Base-by-base conservation (phyloP, 306 rosid species). In the Castanospermum australe region DNA sequence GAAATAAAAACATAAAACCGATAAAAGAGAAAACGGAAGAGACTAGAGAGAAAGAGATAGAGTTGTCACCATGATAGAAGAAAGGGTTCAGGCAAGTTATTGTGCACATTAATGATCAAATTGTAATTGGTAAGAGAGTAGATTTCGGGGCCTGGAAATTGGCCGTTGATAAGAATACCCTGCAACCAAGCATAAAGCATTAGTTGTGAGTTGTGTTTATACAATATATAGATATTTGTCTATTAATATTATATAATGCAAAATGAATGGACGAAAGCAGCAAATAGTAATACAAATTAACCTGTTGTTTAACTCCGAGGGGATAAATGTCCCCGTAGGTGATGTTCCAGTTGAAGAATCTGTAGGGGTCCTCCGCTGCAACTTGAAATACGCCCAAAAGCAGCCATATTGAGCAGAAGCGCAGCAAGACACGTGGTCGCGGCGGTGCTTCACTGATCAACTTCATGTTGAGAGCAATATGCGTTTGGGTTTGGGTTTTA, bases 121-220 rank as follows among this genome's bases (percentile, higher is more conserved):
- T 94, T 94, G 88, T 94, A 93, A 52, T 94, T 94, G 63, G 98
- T 94, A 25, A 92, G 94, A 0, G 94, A 82, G 11, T 85, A 89
- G 11, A 94, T 86, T 21, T 92, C 91, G 0, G 98, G 98, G 8
- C 98, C 98, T 3, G 97, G 98, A 78, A 92, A 94, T 63, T 90
- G 92, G 0, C 98, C 98, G 59, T 94, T 92, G 8, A 94, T 90
- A 1, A 92, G 90, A 85, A 94, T 94, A 0, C 97, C 98, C 98
- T 92, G 82, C 78, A 57, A 32, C 11, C 20, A 60, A 30, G 2
- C 68, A 54, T n/a, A n/a, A n/a, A n/a, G n/a, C n/a, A n/a, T n/a
- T 28, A 28, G 32, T 28, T 28, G 2, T 28, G 32, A 28, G 32
- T 28, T 28, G 32, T 1, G 32, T 3, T 28, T 28, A 28, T 28